Base-by-base conservation (phyloP, 805 yeast species). In the Candida nonsorbophila region DNA sequence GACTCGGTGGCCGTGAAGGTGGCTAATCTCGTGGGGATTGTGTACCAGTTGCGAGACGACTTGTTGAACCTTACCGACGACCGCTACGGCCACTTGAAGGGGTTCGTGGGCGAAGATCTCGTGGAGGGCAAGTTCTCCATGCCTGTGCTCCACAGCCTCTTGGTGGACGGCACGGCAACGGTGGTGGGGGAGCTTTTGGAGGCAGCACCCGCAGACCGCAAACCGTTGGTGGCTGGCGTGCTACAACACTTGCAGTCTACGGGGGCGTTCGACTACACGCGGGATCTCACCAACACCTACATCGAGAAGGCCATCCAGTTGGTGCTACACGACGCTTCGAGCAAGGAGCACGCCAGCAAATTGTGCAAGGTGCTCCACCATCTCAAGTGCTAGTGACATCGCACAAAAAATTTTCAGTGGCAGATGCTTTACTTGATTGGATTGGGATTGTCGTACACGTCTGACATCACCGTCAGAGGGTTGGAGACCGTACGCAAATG, bases 381-480 rank as follows among this genome's bases (percentile, higher is more conserved):
- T n/a, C n/a, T n/a, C n/a, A n/a, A n/a, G n/a, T n/a, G n/a, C n/a
- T n/a, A n/a, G n/a, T n/a, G 10, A 24, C 10, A 15, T 25, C 21
- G 28, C 22, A 25, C 12, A 9, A 13, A 9, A 25, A 4, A 4
- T 16, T 16, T 25, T n/a, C 13, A 13, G 24, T 14, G 7, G 27
- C 50, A 32, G 29, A 90, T 92, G 97, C 67, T 90, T 25, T 92
- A 90, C 53, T 71, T 90, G 38, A 77, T 90, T 34, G 98, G 98
- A 9, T 66, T 90, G 32, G 98, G 98, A 3, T 72, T 90, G 26
- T 85, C 96, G 3, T 79, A 87, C 49, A 92, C 77, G 42, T 65
- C 79, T 10, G 98, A 90, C 52, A 87, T 90, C 49, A 88, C 97
- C 1, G 96, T 90, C 10, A 79, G 97, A 45, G 98, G 98, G 2